phyloP scores from a whole-genome alignment of 768 basidiomycete genomes.

The Tephrocybe sp. region DNA sequence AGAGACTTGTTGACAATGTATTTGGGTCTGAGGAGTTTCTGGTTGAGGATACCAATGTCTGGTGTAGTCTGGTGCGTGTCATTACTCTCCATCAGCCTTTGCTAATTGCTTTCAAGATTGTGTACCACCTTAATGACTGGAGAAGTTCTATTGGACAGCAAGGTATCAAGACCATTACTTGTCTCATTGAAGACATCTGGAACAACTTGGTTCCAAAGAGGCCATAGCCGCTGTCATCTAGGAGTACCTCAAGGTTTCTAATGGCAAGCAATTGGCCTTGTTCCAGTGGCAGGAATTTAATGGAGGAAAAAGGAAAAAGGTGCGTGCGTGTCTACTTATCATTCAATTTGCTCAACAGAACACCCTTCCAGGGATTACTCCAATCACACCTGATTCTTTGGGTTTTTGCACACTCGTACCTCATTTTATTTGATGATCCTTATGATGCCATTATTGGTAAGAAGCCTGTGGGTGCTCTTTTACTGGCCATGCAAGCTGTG shows the following conservation, averaged over 20 bases:
- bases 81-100: not conserved
- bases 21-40: not conserved
- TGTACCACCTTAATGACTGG: not conserved
- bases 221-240: not conserved
- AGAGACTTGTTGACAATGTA: not conserved
- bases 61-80: conserved; percentile 1
- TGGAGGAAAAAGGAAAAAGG: not conserved
- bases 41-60: not conserved
- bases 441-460: not conserved
- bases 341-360: not conserved
- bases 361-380: not conserved
- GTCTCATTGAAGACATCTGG: not conserved
- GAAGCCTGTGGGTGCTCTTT: not conserved
- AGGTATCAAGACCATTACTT: not conserved
- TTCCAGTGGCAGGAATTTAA: not conserved
- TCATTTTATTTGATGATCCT: not conserved
- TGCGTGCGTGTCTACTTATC: not conserved
- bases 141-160: not conserved
- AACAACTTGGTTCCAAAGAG: not conserved
- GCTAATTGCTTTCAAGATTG: not conserved
- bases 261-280: not conserved
- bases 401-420: not conserved
- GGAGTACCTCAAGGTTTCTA: not conserved
- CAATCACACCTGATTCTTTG: not conserved
- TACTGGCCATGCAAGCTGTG: not conserved